Base-by-base conservation (phyloP, 2,329 filamentous ascomycete species). In the Aspergillus novofumigatus region DNA sequence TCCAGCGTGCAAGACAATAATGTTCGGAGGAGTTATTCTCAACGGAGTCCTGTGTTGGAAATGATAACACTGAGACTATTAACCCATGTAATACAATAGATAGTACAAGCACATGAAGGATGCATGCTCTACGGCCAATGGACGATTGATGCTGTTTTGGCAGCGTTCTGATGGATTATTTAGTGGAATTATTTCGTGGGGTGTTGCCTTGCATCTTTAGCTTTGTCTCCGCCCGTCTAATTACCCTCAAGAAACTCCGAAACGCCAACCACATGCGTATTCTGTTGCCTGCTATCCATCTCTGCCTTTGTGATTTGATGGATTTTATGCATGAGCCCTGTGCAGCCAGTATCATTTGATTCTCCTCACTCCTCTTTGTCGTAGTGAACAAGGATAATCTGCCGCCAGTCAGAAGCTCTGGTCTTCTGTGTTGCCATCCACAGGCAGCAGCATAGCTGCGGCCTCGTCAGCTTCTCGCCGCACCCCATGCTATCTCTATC, bases 231-330 rank as follows among this genome's bases (percentile, higher is more conserved):
- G 32, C 32, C 32, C 14, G 14, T 8, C 6, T 38, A 14, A 38
- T 38, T 38, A 38, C 32, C 32, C 14, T 29, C 28, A 29, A 29
- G 42, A 45, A 45, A 21, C 42, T 26, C 21, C 44, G 3, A 23
- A 23, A 11, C 44, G 6, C 21, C 20, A 26, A 25, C 44, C 21
- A 7, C 20, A 47, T 23, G 6, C 21, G 21, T 59, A 59, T 59
- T 28, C 51, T 53, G 56, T 58, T 62, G 58, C 58, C 57, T 63
- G 58, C 32, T 26, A 53, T 55, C 38, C 20, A 26, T 42, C 20
- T 49, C 38, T 21, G 26, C 32, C 45, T 38, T 51, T 49, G 42
- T 49, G 42, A 38, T 49, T 42, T 41, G 8, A 26, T 45, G 52
- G 41, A 10, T 32, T 47, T 58, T 45, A 53, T 47, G 55, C 57